A percentile compares a stretch with the other conserved stretches of the same genome.
These are phyloP conservation scores for Neurospora sublineolata DNA, from an alignment of 495 filamentous ascomycete genomes.

Conservation along the genomic window DNA sequence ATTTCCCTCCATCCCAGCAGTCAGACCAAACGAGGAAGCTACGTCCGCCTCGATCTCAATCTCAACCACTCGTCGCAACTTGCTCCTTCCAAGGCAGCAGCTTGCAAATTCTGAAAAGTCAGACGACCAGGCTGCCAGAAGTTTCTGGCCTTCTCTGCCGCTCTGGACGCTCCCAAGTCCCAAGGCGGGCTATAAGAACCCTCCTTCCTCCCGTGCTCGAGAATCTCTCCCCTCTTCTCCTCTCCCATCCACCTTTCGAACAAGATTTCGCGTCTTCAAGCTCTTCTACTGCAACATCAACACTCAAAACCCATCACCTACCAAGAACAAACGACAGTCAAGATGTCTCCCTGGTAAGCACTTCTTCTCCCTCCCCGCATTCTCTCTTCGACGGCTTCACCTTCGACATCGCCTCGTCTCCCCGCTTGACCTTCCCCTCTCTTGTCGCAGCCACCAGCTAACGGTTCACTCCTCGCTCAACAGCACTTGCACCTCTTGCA, in stretches of 20 bases:
- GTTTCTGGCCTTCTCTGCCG: not conserved
- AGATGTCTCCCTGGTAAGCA: not conserved
- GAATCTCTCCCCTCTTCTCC: not conserved
- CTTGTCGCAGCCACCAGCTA: not conserved
- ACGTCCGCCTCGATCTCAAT: not conserved
- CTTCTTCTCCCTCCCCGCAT: not conserved
- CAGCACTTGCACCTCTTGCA: not conserved
- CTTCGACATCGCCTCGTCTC: not conserved
- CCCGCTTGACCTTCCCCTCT: not conserved
- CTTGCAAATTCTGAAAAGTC: not conserved
- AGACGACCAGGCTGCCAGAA: not conserved
- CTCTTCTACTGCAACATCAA: not conserved
- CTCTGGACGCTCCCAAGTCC: not conserved
- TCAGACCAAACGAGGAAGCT: not conserved
- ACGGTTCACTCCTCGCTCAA: not conserved
- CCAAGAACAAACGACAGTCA: not conserved
- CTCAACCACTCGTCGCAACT: not conserved
- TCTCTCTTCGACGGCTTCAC: not conserved
- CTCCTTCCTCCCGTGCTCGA: not conserved
- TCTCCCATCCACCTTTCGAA: not conserved
- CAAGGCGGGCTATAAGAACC: not conserved
- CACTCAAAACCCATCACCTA: not conserved
- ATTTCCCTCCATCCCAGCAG: not conserved
- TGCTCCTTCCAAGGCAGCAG: not conserved
- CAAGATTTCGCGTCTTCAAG: not conserved